Percentiles rank a stretch among this genome's conserved stretches.
These are phyloP conservation scores for Lecanicillium sp. DNA, from an alignment of 2,329 filamentous ascomycete species.

Conservation along the genomic window DNA sequence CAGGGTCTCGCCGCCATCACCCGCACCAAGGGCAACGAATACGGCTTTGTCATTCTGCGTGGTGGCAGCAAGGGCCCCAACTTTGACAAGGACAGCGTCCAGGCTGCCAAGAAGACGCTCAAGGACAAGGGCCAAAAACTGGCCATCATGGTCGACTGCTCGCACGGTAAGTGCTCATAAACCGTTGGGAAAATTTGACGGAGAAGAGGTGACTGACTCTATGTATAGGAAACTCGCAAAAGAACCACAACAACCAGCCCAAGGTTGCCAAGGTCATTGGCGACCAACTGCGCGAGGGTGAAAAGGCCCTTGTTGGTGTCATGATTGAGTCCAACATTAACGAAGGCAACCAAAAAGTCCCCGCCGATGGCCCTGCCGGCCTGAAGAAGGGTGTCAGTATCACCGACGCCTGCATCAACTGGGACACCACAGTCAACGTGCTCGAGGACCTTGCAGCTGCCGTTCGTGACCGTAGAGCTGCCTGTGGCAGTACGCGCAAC, in stretches of 20 bases:
- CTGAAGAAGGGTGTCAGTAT: constrained; percentile 89
- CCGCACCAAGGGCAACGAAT: constrained; percentile 85
- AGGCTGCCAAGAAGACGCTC: constrained; percentile 68
- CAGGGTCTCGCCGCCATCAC: constrained; percentile 93
- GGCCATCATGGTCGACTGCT: constrained; percentile 98
- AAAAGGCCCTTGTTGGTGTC: constrained; percentile 84
- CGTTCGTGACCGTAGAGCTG: constrained; percentile 63
- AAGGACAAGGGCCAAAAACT: constrained; percentile 75
- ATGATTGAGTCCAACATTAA: constrained; percentile 99
- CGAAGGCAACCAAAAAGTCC: constrained; percentile 83
- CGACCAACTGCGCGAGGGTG: constrained; percentile 79
- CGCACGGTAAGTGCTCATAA: constrained; percentile 58
- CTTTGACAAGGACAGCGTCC: constrained; percentile 79
- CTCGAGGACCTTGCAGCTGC: constrained; percentile 81
- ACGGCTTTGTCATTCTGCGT: constrained; percentile 93
- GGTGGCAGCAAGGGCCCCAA: constrained; percentile 91
- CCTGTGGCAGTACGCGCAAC: constrained; percentile 27
- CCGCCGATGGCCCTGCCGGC: constrained; percentile 65
- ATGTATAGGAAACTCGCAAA: constrained; percentile 76
- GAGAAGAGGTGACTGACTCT: not conserved
- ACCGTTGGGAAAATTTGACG: not conserved
- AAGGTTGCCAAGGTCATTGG: constrained; percentile 76
- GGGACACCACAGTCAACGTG: constrained; percentile 75
- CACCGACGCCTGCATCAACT: constrained; percentile 92
- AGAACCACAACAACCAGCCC: constrained; percentile 96